Percentiles rank a stretch among this genome's conserved stretches.
Evolutionary conservation across 768 basidiomycete species (phyloP).

Genomic region (Pisolithus marmoratus): DNA sequence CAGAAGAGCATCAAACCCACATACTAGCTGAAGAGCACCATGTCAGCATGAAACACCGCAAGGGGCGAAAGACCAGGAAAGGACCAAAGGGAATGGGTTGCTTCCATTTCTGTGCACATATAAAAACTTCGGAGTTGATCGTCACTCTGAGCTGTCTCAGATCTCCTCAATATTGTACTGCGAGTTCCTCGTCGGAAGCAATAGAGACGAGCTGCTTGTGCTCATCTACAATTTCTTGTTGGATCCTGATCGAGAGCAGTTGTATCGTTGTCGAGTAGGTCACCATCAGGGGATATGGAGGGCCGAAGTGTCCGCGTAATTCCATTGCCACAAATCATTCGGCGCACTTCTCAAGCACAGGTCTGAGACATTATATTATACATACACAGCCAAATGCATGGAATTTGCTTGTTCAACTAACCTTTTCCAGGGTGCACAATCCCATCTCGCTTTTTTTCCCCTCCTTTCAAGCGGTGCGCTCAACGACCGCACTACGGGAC

Average conservation of each 20-base stretch:
- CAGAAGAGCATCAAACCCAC: too few relatives aligned
- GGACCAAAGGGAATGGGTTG: too few relatives aligned
- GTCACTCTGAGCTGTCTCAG: conserved; percentile 42
- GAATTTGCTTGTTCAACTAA: too few relatives aligned
- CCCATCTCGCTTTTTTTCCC: too few relatives aligned
- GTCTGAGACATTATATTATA: conserved; percentile 53
- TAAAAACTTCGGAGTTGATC: conserved; percentile 36
- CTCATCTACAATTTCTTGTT: conserved; percentile 49
- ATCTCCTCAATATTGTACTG: conserved; percentile 42
- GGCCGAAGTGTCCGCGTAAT: conserved; percentile 37
- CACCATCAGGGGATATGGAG: conserved; percentile 36
- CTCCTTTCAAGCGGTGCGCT: too few relatives aligned
- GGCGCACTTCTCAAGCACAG: conserved; percentile 45
- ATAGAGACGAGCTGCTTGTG: conserved; percentile 45
- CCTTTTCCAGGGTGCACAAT: too few relatives aligned
- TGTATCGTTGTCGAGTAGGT: conserved; percentile 36
- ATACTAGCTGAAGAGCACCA: too few relatives aligned
- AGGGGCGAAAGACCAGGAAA: too few relatives aligned
- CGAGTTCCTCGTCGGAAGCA: conserved; percentile 48
- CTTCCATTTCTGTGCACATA: conserved; percentile 42
- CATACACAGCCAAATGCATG: too few relatives aligned
- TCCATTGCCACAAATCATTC: conserved; percentile 37
- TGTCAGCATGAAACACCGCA: too few relatives aligned
- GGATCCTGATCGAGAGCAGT: conserved; percentile 45
- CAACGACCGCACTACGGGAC: too few relatives aligned